Conservation (phyloP, 1,284 basidiomycete genomes). For the Coniferiporia weirii region DNA sequence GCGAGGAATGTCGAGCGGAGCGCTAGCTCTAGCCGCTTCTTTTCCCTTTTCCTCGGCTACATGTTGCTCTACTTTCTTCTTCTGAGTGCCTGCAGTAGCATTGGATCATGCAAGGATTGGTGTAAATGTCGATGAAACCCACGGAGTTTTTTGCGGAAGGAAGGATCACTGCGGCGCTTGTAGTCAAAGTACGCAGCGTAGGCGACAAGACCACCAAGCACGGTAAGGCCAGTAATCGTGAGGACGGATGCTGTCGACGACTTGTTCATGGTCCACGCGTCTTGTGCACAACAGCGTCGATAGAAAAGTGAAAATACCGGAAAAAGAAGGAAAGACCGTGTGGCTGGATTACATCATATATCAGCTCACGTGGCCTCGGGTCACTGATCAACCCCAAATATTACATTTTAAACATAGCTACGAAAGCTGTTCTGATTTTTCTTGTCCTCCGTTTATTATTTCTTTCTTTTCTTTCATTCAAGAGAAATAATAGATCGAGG, state of each 20-base stretch:
- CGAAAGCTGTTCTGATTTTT: too few species aligned
- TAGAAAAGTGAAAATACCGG: background rate
- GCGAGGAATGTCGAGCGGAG: conserved; percentile 36
- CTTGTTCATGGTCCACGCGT: conserved; percentile 15
- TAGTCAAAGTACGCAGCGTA: conserved; percentile 96
- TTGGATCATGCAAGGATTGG: conserved; percentile 1
- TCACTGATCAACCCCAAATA: background rate
- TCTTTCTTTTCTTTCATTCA: too few species aligned
- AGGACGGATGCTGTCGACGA: conserved; percentile 29
- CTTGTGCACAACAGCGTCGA: background rate
- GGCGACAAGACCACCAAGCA: conserved; percentile 58
- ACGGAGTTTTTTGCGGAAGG: conserved; percentile 89
- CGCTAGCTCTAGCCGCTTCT: conserved; percentile 36
- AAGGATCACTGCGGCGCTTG: conserved; percentile 81
- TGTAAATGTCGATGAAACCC: conserved; percentile 32
- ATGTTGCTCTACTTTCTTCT: conserved; percentile 83
- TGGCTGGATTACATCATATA: background rate
- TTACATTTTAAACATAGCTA: too few species aligned
- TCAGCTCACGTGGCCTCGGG: too few species aligned
- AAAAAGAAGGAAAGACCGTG: background rate
- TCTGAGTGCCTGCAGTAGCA: conserved; percentile 69
- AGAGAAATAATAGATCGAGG: too few species aligned
- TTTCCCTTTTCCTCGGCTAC: conserved; percentile 63
- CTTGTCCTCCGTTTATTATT: too few species aligned
- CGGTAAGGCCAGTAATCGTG: conserved; percentile 65